These are phyloP conservation scores for Fusarium solani-melongenae DNA, from an alignment of 2,329 filamentous ascomycete species.

Conservation along the genomic window DNA sequence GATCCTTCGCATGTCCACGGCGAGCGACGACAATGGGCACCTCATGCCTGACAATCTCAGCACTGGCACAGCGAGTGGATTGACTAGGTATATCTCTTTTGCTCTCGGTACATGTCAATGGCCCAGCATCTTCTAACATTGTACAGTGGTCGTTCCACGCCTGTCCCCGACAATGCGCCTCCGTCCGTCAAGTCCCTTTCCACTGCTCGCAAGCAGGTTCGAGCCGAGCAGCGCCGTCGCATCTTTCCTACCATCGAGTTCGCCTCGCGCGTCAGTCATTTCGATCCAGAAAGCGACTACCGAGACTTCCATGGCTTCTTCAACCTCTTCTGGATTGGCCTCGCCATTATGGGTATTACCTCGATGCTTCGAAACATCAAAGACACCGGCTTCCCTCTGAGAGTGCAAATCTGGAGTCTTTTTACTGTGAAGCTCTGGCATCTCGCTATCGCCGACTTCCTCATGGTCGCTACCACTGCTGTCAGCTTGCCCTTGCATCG, in stretches of 20 bases:
- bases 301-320: conserved; percentile 98
- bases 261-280: conserved; percentile 90
- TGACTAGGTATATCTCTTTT: conserved; percentile 55
- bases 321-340: conserved; percentile 95
- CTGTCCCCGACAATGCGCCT: conserved; percentile 88
- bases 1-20: conserved; percentile 52
- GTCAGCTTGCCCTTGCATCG: conserved; percentile 80
- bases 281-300: conserved; percentile 92
- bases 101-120: background rate
- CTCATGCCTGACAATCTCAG: conserved; percentile 49
- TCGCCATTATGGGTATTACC: conserved; percentile 96
- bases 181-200: conserved; percentile 90
- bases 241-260: conserved; percentile 96
- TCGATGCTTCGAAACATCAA: conserved; percentile 93
- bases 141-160: conserved; percentile 83
- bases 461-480: conserved; percentile 84
- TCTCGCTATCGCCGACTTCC: conserved; percentile 81
- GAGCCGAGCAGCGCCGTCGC: conserved; percentile 82
- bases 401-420: conserved; percentile 86
- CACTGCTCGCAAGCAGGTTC: conserved; percentile 82
- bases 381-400: conserved; percentile 88
- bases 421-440: conserved; percentile 92
- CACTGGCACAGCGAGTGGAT: conserved; percentile 48
- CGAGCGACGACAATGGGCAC: conserved; percentile 48
- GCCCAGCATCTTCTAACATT: conserved; percentile 4